These are phyloP conservation scores for Fusarium sp. DNA, from an alignment of 2,329 filamentous ascomycete species.

Conservation along the genomic window DNA sequence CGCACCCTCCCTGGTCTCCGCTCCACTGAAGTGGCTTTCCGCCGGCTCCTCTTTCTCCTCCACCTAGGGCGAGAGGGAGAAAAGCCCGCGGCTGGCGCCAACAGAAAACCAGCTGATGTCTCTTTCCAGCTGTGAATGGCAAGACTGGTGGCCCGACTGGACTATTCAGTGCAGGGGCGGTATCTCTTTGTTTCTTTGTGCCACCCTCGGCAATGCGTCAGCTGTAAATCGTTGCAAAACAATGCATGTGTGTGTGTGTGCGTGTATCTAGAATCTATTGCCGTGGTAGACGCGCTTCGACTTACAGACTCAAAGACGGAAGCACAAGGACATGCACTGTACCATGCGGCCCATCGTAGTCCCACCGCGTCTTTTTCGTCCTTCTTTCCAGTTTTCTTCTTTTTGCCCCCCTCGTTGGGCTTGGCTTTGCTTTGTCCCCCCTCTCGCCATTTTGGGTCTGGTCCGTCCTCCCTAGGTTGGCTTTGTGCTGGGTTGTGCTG, in stretches of 20 bases:
- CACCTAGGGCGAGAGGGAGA: constrained; percentile 3
- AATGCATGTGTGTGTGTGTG: not conserved
- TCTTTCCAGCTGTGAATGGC: constrained; percentile 13
- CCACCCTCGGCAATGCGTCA: not conserved
- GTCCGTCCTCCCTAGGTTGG: not conserved
- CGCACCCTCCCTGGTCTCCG: constrained; percentile 14
- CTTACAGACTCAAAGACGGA: not conserved
- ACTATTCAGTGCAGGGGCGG: not conserved
- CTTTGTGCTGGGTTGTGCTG: constrained; percentile 1
- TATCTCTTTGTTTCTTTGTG: not conserved
- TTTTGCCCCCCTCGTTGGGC: not conserved
- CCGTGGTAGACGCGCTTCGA: not conserved
- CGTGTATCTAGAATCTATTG: not conserved
- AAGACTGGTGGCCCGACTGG: constrained; percentile 23
- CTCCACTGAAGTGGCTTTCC: constrained; percentile 33
- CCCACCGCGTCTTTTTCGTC: constrained; percentile 14
- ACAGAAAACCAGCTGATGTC: constrained; percentile 31
- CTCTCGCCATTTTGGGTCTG: not conserved
- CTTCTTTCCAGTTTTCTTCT: constrained; percentile 20
- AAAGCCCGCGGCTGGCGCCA: constrained; percentile 31
- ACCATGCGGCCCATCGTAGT: constrained; percentile 8
- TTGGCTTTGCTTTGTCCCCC: constrained; percentile 8
- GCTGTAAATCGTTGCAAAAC: not conserved
- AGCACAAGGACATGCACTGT: not conserved
- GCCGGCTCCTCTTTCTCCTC: not conserved